Conservation (phyloP, 495 filamentous ascomycete genomes). For the Aspergillus affinis region DNA sequence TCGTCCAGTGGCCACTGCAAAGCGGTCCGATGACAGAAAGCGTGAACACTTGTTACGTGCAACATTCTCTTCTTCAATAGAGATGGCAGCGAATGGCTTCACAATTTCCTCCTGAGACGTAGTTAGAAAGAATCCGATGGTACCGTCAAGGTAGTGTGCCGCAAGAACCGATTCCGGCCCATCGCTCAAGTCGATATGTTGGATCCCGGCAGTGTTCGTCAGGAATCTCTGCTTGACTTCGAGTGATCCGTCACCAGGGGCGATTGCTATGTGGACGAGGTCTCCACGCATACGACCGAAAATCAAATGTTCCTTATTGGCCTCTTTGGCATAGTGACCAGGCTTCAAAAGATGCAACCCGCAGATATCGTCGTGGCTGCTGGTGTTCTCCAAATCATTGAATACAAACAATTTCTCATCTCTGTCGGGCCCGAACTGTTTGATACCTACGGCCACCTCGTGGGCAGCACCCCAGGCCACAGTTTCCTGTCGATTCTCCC, state of each 20-base stretch:
- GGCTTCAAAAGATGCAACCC: conserved; percentile 53
- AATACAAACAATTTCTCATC: conserved; percentile 50
- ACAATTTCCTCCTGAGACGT: conserved; percentile 28
- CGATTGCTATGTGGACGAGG: conserved; percentile 37
- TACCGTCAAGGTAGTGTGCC: conserved; percentile 44
- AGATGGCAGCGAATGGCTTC: conserved; percentile 39
- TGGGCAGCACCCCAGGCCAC: conserved; percentile 64
- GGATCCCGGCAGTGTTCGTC: conserved; percentile 30
- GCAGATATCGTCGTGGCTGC: conserved; percentile 65
- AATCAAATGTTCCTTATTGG: conserved; percentile 37
- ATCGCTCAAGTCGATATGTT: conserved; percentile 33
- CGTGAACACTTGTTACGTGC: conserved; percentile 49
- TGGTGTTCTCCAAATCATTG: conserved; percentile 47
- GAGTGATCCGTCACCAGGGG: conserved; percentile 23
- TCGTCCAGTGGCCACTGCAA: conserved; percentile 53
- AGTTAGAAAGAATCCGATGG: conserved; percentile 48
- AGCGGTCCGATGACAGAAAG: conserved; percentile 47
- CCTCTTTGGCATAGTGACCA: conserved; percentile 30
- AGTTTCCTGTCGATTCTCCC: conserved; percentile 56
- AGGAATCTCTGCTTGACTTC: conserved; percentile 34
- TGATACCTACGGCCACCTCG: conserved; percentile 51
- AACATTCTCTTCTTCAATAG: conserved; percentile 20
- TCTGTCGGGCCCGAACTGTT: conserved; percentile 23
- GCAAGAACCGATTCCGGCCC: conserved; percentile 41
- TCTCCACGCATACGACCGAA: conserved; percentile 42